Base-by-base conservation (phyloP, 352 stramenopile species). In the Phytophthora europaea region DNA sequence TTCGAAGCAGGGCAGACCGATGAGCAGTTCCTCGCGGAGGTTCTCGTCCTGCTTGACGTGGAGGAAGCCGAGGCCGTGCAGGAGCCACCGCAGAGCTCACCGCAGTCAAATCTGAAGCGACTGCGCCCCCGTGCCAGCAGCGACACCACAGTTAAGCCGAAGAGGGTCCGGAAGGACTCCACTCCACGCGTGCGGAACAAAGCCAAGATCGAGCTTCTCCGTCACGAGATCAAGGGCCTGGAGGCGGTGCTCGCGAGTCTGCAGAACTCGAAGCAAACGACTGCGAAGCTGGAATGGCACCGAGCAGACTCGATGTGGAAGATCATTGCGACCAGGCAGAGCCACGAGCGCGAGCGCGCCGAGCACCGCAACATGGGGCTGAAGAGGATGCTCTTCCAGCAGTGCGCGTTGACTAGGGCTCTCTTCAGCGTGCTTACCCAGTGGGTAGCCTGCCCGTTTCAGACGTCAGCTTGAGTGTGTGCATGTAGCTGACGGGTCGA, bases 151-250 rank as follows among this genome's bases (percentile, higher is more conserved):
- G 16, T 20, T 20, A 70, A 56, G 28, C 23, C 52, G 20, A 69
- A 68, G 56, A 38, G 56, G 13, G 22, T 54, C 43, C 36, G 31
- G 48, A 61, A 64, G 60, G 31, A 59, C 9, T 20, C 59, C 18
- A 66, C 70, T 4, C 65, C 59, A 31, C 65, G 70, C 6, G 13
- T 77, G 26, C 28, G 70, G 51, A 77, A 77, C 58, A 77, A 77
- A 53, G 65, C 40, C 36, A 74, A 73, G 58, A 77, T 77, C n/a
- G 70, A 77, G 45, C 26, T 65, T 6, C 31, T 77, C 22, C 70
- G 65, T 10, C 59, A 67, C 22, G 65, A 74, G 54, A 48, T 77
- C 48, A 67, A 61, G 22, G 53, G 52, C 6, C 65, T 77, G 22
- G 53, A 77, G 20, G 59, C 65, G 6, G 58, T 66, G 28, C 65